Conservation (phyloP, 192 early-diverging fungal species). For the Mortierella hygrophila region DNA sequence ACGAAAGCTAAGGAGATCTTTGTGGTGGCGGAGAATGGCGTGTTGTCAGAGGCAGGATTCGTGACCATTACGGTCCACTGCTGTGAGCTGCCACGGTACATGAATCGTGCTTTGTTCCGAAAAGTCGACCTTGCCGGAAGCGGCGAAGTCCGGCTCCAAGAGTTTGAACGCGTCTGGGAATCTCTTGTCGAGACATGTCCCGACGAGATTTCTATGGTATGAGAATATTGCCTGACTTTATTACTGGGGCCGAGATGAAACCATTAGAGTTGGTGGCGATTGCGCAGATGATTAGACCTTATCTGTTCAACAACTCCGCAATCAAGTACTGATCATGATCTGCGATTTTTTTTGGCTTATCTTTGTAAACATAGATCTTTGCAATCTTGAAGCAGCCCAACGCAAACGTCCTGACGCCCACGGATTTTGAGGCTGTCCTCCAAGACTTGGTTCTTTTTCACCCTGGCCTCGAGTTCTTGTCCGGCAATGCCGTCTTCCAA, state of each 20-base stretch:
- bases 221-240: constrained; percentile 7
- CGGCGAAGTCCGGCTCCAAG: constrained; percentile 31
- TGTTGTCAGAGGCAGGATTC: constrained; percentile 61
- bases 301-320: not conserved
- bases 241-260: constrained; percentile 10
- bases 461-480: constrained; percentile 89
- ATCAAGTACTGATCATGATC: not conserved
- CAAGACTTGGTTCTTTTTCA: constrained; percentile 90
- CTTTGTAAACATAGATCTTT: constrained; percentile 58
- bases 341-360: not conserved
- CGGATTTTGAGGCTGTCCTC: constrained; percentile 77
- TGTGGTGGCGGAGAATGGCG: constrained; percentile 25
- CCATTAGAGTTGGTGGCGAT: not conserved
- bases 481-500: constrained; percentile 84
- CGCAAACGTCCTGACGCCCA: constrained; percentile 64
- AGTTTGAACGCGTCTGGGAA: constrained; percentile 51
- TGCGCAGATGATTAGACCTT: constrained; percentile 1
- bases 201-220: constrained; percentile 57
- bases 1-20: constrained; percentile 45
- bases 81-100: constrained; percentile 76
- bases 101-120: constrained; percentile 76
- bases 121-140: constrained; percentile 36
- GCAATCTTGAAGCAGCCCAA: constrained; percentile 66
- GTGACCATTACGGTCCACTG: constrained; percentile 57
- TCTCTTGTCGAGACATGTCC: constrained; percentile 44